phyloP scores from a whole-genome alignment of 495 filamentous ascomycete species.

The Aspergillus campestris region DNA sequence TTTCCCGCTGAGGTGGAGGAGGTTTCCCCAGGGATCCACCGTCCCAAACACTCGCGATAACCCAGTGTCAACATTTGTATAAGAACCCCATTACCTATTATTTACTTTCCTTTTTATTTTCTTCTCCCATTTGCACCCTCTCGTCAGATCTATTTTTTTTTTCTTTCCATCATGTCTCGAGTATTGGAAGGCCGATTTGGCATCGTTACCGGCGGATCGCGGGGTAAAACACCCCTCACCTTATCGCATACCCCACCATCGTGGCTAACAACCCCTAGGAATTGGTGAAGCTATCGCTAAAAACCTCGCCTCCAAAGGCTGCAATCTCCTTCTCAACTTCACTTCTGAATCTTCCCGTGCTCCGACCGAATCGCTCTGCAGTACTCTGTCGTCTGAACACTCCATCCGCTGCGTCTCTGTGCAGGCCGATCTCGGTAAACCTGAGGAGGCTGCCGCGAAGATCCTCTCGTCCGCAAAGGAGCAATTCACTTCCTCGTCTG shows the following conservation, averaged over 20 bases:
- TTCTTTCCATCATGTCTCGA: conserved; percentile 17
- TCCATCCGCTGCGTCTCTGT: conserved; percentile 39
- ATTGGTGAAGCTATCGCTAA: conserved; percentile 79
- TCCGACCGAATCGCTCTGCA: conserved; percentile 36
- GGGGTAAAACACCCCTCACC: conserved; percentile 41
- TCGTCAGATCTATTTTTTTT: too few species aligned
- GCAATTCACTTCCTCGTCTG: conserved; percentile 40
- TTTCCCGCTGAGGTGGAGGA: conserved; percentile 9
- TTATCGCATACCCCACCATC: not conserved
- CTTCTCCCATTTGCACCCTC: conserved; percentile 3
- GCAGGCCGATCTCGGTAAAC: conserved; percentile 49
- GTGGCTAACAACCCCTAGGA: conserved; percentile 39
- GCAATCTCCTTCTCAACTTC: conserved; percentile 61
- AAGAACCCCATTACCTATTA: not conserved
- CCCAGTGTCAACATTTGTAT: not conserved
- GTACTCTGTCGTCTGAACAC: conserved; percentile 29
- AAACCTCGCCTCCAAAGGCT: conserved; percentile 70
- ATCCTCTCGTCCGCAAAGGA: conserved; percentile 36
- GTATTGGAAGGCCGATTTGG: conserved; percentile 59
- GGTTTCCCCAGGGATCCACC: too few species aligned
- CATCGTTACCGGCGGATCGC: conserved; percentile 69
- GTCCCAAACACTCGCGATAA: not conserved
- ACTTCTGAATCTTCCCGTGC: conserved; percentile 49
- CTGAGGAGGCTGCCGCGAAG: conserved; percentile 20
- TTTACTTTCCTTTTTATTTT: not conserved